phyloP scores from a whole-genome alignment of 495 filamentous ascomycete genomes.

The Penicillium odoratum region DNA sequence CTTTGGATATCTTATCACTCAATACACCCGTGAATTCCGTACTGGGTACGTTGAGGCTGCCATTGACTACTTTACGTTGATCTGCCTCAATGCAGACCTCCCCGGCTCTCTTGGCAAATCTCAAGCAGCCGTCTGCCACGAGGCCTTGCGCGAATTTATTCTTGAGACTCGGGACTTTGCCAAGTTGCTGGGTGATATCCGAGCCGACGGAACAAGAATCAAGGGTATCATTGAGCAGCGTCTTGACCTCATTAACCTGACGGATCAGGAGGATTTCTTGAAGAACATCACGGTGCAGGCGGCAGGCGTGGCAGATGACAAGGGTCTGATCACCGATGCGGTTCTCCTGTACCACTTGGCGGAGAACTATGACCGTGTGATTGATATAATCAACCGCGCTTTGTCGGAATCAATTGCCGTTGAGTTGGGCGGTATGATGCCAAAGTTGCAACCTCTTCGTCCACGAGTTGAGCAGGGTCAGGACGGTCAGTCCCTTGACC shows the following conservation, averaged over 20 bases:
- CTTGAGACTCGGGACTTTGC: constrained; percentile 94
- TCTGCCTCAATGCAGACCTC: constrained; percentile 90
- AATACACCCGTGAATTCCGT: constrained; percentile 94
- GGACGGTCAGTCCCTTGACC: constrained; percentile 10
- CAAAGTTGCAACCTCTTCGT: constrained; percentile 76
- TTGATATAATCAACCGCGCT: constrained; percentile 84
- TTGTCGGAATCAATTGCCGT: constrained; percentile 82
- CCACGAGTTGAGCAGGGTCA: constrained; percentile 45
- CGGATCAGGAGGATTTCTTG: constrained; percentile 78
- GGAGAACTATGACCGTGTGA: constrained; percentile 88
- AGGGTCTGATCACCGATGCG: constrained; percentile 86
- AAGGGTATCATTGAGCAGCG: constrained; percentile 86
- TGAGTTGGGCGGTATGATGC: constrained; percentile 73
- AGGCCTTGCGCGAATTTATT: constrained; percentile 91
- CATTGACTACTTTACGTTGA: constrained; percentile 88
- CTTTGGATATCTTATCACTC: constrained; percentile 88
- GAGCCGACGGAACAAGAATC: constrained; percentile 75
- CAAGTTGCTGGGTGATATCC: constrained; percentile 88
- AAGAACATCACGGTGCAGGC: constrained; percentile 85
- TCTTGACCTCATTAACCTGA: constrained; percentile 76
- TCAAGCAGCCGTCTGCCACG: constrained; percentile 83
- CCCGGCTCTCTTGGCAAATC: constrained; percentile 67
- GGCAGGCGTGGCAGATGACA: constrained; percentile 88
- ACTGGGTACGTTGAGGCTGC: constrained; percentile 82
- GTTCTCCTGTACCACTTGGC: constrained; percentile 93